Evolutionary conservation across 2,329 filamentous ascomycete genomes (phyloP).

Genomic region (Coniochaeta ligniaria): DNA sequence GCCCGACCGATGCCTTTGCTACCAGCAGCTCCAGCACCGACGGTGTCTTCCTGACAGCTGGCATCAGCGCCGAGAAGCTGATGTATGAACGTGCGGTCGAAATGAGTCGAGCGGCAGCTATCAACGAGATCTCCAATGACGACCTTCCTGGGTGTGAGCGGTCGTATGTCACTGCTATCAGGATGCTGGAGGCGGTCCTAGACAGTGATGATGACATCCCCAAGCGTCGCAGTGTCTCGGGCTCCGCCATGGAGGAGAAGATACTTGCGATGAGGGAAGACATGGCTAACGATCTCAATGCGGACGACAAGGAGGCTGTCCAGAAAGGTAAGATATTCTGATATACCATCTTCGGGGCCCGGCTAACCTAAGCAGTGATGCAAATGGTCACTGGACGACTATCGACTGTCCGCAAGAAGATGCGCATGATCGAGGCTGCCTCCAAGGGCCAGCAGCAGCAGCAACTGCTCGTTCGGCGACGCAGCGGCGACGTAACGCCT

Average conservation of each 20-base stretch:
- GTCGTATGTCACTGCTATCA: slow-evolving; percentile 86
- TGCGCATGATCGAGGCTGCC: slow-evolving; percentile 52
- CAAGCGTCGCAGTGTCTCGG: slow-evolving; percentile 25
- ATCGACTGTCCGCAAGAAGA: slow-evolving; percentile 50
- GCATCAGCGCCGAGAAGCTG: slow-evolving; percentile 88
- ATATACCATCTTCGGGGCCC: not conserved
- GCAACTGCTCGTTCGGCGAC: slow-evolving; percentile 35
- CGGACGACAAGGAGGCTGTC: slow-evolving; percentile 66
- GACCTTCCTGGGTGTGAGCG: slow-evolving; percentile 84
- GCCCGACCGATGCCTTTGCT: slow-evolving; percentile 47
- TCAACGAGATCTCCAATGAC: slow-evolving; percentile 90
- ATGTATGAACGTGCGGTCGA: slow-evolving; percentile 98
- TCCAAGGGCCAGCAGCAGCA: slow-evolving; percentile 37
- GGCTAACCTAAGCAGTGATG: slow-evolving; percentile 41
- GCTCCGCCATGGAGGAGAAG: slow-evolving; percentile 33
- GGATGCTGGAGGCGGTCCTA: slow-evolving; percentile 90
- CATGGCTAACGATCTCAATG: slow-evolving; percentile 44
- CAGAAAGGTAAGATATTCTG: slow-evolving; percentile 54
- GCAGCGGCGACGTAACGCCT: slow-evolving; percentile 49
- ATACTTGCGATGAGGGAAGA: slow-evolving; percentile 28
- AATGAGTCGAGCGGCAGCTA: slow-evolving; percentile 91
- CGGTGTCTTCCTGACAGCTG: slow-evolving; percentile 76
- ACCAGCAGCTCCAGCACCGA: slow-evolving; percentile 61
- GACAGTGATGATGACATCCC: slow-evolving; percentile 65
- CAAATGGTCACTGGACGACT: slow-evolving; percentile 54